Percentiles rank a stretch among this genome's conserved stretches.
Evolutionary conservation across 164 flowering plant genomes (phyloP).

Genomic region (Aristolochia californica): DNA sequence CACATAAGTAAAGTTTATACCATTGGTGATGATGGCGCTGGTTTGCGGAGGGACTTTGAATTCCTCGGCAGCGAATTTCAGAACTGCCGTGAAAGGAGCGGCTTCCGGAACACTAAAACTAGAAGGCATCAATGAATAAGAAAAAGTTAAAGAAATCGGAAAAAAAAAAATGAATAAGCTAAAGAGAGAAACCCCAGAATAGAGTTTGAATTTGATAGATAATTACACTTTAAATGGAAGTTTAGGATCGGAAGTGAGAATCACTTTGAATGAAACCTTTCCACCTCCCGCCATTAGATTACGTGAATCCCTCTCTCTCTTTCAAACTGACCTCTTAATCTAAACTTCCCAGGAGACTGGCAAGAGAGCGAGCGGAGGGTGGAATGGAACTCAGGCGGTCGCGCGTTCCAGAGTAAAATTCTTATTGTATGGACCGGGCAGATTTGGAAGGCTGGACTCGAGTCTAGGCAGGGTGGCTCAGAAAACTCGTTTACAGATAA

Average conservation of each 20-base stretch:
- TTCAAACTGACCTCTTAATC: too few relatives aligned
- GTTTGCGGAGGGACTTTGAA: conserved; percentile 99
- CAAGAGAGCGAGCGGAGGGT: too few relatives aligned
- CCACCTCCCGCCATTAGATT: conserved; percentile 49
- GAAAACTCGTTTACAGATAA: too few relatives aligned
- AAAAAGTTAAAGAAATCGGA: neutral
- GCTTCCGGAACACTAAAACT: conserved; percentile 97
- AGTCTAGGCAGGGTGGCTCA: too few relatives aligned
- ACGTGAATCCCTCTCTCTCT: too few relatives aligned
- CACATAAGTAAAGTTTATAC: conserved; percentile 23
- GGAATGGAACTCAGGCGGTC: too few relatives aligned
- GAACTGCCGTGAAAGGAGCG: conserved; percentile 92
- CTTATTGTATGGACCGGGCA: too few relatives aligned
- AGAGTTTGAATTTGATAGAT: neutral
- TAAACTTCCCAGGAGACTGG: too few relatives aligned
- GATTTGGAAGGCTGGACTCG: too few relatives aligned
- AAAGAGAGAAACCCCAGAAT: neutral
- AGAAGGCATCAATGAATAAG: conserved; percentile 4
- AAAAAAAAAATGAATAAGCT: neutral
- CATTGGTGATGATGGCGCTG: conserved; percentile 98
- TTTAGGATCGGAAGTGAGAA: conserved; percentile 95
- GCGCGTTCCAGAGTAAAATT: too few relatives aligned
- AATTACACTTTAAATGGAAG: conserved; percentile 96
- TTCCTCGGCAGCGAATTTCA: conserved; percentile 95
- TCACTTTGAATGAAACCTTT: conserved; percentile 93